Evolutionary conservation across 2,329 filamentous ascomycete species (phyloP).

Genomic region (Trichoderma lentiforme): DNA sequence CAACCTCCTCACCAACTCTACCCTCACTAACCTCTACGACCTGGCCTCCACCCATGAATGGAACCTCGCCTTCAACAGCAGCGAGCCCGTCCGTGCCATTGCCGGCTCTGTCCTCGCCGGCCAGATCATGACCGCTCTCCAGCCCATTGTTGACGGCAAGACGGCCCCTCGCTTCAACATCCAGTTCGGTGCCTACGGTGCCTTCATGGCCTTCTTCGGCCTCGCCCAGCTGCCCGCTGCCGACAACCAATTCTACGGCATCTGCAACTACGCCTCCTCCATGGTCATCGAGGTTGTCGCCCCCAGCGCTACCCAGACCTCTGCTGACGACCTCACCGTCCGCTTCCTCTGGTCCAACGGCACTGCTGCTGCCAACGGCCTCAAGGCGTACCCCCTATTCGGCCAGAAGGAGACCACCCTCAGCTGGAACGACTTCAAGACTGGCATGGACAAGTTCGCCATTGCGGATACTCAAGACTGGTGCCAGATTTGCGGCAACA

Average conservation of each 20-base stretch:
- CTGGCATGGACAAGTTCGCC: conserved; percentile 62
- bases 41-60: conserved; percentile 79
- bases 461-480: conserved; percentile 63
- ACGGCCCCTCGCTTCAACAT: conserved; percentile 43
- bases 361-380: conserved; percentile 51
- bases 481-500: conserved; percentile 74
- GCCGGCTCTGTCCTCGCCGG: conserved; percentile 56
- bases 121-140: conserved; percentile 52
- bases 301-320: conserved; percentile 50
- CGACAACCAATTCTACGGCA: conserved; percentile 64
- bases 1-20: conserved; percentile 56
- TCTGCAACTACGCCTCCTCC: conserved; percentile 79
- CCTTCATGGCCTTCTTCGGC: conserved; percentile 63
- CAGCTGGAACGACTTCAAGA: conserved; percentile 66
- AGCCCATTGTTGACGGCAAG: conserved; percentile 45
- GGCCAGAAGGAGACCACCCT: conserved; percentile 55
- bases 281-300: conserved; percentile 75
- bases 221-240: conserved; percentile 50
- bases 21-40: conserved; percentile 62
- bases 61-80: conserved; percentile 76
- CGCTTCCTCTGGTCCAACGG: conserved; percentile 62
- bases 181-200: conserved; percentile 60
- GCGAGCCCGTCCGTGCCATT: conserved; percentile 61
- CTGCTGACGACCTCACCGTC: conserved; percentile 48
- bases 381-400: conserved; percentile 54